These are phyloP conservation scores for Aspergillus felis DNA, from an alignment of 2,329 filamentous ascomycete species.

Conservation along the genomic window DNA sequence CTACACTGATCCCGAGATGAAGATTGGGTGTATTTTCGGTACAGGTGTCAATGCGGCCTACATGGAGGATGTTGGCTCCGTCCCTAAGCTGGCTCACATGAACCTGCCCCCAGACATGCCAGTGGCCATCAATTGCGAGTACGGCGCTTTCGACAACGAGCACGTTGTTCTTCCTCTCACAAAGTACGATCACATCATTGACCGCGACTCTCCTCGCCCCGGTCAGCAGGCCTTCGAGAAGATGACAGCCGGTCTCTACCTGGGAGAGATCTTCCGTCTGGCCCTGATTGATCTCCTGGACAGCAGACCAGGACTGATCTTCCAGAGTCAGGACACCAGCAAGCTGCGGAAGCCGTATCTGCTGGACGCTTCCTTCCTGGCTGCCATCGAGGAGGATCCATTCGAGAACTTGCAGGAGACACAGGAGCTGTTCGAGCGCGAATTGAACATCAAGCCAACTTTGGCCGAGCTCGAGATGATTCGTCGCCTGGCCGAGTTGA, in stretches of 20 bases:
- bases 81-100: conserved; percentile 90
- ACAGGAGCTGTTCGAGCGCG: conserved; percentile 71
- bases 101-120: conserved; percentile 78
- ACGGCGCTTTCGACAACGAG: conserved; percentile 95
- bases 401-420: conserved; percentile 95
- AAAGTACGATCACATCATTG: conserved; percentile 79
- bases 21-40: conserved; percentile 96
- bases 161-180: conserved; percentile 82
- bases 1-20: conserved; percentile 91
- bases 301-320: conserved; percentile 69
- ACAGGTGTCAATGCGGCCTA: conserved; percentile 98
- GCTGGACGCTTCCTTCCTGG: conserved; percentile 89
- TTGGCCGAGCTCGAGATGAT: conserved; percentile 82
- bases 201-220: conserved; percentile 85
- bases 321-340: conserved; percentile 75
- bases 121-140: conserved; percentile 97
- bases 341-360: conserved; percentile 82
- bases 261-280: conserved; percentile 91
- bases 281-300: conserved; percentile 82
- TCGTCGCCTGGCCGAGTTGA: conserved; percentile 84
- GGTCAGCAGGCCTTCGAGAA: conserved; percentile 97
- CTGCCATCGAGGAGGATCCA: conserved; percentile 89
- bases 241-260: conserved; percentile 92
- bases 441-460: conserved; percentile 67
- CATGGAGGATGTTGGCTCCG: conserved; percentile 87